Evolutionary conservation across 768 basidiomycete species (phyloP), one percentile per base, ranked within the genome.

Genomic region (Daedaleopsis nitida): DNA sequence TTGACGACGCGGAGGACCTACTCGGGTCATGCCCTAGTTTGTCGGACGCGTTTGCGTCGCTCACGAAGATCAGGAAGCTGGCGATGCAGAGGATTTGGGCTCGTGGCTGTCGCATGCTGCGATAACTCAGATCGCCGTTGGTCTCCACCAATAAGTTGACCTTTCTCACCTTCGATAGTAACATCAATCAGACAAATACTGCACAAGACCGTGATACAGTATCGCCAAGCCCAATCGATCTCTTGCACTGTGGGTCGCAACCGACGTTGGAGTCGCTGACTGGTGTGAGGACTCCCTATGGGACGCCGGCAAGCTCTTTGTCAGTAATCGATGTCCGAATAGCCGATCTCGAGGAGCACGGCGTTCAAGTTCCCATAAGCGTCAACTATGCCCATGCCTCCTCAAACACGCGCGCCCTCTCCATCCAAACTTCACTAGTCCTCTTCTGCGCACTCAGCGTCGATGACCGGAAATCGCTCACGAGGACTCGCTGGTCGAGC

Each of bases 1-100:
- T 58, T 39, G 43, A 52, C 24, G 42, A 38, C 13, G 50, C 57
- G 3, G 57, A 58, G 19, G 50, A 52, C 8, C 52, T 58, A 39
- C 45, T 52, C 27, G 42, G 51, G 12, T 58, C 50, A 0, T 43
- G 42, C 21, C 51, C 39, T 1, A 43, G 50, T 5, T 50, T 58
- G 10, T 9, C 19, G 10, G n/a, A 23, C n/a, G 39, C n/a, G 2
- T 45, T 58, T 34, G 50, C 50, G 2, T 4, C 32, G 9, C 14
- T 58, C 27, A 39, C 11, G 14, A 35, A 7, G 9, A 24, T 58
- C 38, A 52, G 19, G n/a, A 1, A 44, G 42, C 42, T 58, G 7
- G 34, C 9, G 10, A 9, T 58, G 39, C 13, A 10, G 3, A 42
- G 51, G 11, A 43, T 58, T 5, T 49, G 57, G 3, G 23, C 16